These are phyloP conservation scores for Wickerhamomyces mucosus DNA, from an alignment of 805 yeast genomes.

Conservation along the genomic window DNA sequence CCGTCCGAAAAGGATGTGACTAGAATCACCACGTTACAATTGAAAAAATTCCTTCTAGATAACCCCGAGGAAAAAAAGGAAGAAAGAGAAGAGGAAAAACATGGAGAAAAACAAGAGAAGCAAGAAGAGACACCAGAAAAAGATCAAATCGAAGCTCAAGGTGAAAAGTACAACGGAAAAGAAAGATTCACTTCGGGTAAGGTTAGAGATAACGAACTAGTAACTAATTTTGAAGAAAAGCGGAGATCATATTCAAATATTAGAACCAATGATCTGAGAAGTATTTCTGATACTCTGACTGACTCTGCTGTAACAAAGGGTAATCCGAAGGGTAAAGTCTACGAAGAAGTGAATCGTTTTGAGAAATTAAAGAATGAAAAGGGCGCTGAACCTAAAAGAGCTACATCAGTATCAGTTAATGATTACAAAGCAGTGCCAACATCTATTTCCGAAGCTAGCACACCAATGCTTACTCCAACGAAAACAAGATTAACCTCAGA, in stretches of 20 bases:
- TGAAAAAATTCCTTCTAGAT: slow-evolving; percentile 64
- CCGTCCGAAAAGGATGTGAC: slow-evolving; percentile 94
- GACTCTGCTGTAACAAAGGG: slow-evolving; percentile 2
- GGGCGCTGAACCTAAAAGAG: slow-evolving; percentile 10
- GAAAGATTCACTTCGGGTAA: too few relatives aligned
- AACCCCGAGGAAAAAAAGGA: slow-evolving; percentile 24
- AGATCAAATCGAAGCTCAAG: too few relatives aligned
- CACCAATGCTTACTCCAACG: slow-evolving; percentile 3
- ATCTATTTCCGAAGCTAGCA: not conserved
- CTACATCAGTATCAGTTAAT: slow-evolving; percentile 2
- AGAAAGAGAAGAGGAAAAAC: slow-evolving; percentile 12
- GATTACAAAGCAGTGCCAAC: slow-evolving; percentile 1
- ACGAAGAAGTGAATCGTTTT: slow-evolving; percentile 22
- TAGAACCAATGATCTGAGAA: too few relatives aligned
- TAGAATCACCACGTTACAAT: slow-evolving; percentile 79
- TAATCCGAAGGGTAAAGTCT: slow-evolving; percentile 19
- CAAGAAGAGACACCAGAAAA: slow-evolving; percentile 1
- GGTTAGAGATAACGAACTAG: too few relatives aligned
- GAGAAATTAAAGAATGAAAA: slow-evolving; percentile 19
- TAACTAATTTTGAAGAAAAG: too few relatives aligned
- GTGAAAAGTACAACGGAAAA: too few relatives aligned
- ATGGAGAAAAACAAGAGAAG: slow-evolving; percentile 3
- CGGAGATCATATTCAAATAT: too few relatives aligned
- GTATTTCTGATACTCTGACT: slow-evolving; percentile 3
- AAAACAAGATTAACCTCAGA: slow-evolving; percentile 7